phyloP scores from a whole-genome alignment of 2,329 filamentous ascomycete genomes.

The Colletotrichum tanaceti region DNA sequence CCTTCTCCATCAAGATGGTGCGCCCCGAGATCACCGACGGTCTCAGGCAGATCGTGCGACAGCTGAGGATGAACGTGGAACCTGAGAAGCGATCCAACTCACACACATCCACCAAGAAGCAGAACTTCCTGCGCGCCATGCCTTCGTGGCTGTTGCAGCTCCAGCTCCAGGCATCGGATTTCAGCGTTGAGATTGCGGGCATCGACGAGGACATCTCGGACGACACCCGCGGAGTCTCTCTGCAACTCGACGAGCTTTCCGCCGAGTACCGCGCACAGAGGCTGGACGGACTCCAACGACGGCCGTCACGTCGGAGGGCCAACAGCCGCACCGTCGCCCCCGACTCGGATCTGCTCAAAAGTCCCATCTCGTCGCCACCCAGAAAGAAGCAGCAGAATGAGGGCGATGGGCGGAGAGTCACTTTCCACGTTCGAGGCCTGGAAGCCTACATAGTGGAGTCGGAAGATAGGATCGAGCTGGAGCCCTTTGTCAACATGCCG shows the following conservation, averaged over 20 bases:
- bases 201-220: slow-evolving; percentile 85
- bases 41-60: slow-evolving; percentile 88
- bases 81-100: slow-evolving; percentile 66
- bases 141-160: slow-evolving; percentile 88
- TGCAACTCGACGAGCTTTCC: slow-evolving; percentile 89
- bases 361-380: slow-evolving; percentile 59
- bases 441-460: slow-evolving; percentile 94
- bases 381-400: slow-evolving; percentile 66
- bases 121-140: slow-evolving; percentile 80
- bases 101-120: slow-evolving; percentile 58
- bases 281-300: slow-evolving; percentile 70
- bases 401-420: slow-evolving; percentile 83
- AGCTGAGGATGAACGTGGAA: slow-evolving; percentile 78
- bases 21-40: slow-evolving; percentile 93
- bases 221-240: slow-evolving; percentile 81
- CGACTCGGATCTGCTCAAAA: slow-evolving; percentile 71
- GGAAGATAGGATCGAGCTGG: slow-evolving; percentile 82
- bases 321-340: slow-evolving; percentile 78
- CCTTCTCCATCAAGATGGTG: slow-evolving; percentile 89
- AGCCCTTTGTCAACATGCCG: slow-evolving; percentile 88
- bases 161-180: slow-evolving; percentile 86
- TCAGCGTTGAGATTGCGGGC: slow-evolving; percentile 91
- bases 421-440: slow-evolving; percentile 82
- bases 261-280: slow-evolving; percentile 90
- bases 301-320: slow-evolving; percentile 74